Conservation (phyloP, 805 yeast genomes). For the Clavispora fructus region DNA sequence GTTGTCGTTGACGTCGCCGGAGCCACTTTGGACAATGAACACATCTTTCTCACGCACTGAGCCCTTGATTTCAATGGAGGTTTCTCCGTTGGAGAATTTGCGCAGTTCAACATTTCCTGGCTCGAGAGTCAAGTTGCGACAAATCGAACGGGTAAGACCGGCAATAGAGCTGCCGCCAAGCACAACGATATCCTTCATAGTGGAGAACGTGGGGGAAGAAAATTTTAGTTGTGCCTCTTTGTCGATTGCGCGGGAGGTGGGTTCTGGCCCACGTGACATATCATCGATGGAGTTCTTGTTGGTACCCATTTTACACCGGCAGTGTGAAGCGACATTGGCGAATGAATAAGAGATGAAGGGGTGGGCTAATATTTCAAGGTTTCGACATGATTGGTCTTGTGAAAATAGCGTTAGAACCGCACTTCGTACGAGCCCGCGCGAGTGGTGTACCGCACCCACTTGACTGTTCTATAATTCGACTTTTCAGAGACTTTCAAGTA, state of each 20-base stretch:
- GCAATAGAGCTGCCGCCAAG: slow-evolving; percentile 93
- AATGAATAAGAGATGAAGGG: too few species aligned
- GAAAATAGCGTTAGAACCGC: slow-evolving; percentile 27
- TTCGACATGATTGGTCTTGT: too few species aligned
- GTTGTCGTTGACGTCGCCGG: slow-evolving; percentile 84
- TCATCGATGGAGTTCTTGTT: not conserved
- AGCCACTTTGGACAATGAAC: slow-evolving; percentile 80
- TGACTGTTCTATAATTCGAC: slow-evolving; percentile 61
- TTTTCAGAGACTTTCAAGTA: slow-evolving; percentile 62
- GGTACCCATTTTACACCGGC: not conserved
- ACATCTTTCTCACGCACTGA: slow-evolving; percentile 96
- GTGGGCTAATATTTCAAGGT: too few species aligned
- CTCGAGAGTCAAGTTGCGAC: slow-evolving; percentile 69
- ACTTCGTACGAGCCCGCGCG: slow-evolving; percentile 79
- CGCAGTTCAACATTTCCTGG: slow-evolving; percentile 61
- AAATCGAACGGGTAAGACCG: slow-evolving; percentile 64
- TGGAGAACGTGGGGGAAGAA: slow-evolving; percentile 6
- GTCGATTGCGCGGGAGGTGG: not conserved
- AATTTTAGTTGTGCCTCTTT: not conserved
- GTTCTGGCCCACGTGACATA: not conserved
- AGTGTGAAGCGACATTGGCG: too few species aligned
- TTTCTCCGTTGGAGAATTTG: slow-evolving; percentile 85
- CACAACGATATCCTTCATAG: slow-evolving; percentile 79
- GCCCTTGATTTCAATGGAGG: slow-evolving; percentile 77
- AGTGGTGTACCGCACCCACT: slow-evolving; percentile 81